Base-by-base conservation (phyloP, 768 basidiomycete species). In the Boletellus sp. region DNA sequence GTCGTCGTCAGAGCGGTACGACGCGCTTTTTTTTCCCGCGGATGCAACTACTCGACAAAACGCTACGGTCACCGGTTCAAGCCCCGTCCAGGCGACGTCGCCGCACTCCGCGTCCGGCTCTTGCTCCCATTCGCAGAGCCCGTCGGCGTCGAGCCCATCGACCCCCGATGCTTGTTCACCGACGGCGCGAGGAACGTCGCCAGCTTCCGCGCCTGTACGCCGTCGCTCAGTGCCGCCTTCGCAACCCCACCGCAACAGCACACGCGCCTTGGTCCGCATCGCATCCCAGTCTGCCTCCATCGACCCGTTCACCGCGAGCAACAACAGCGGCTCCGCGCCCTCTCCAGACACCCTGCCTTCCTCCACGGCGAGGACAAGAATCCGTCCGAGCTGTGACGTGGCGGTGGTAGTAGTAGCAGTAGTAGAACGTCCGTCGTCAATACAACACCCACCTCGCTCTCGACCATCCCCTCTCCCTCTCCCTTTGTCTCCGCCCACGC, bases 401-500 rank as follows among this genome's bases (percentile, higher is more conserved):
- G 32, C 32, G 11, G 22, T 37, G 11, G 24, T 7, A 37, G 32
- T 34, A 43, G 24, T 23, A 39, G 38, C 50, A 15, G 44, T 20
- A 24, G 24, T 50, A 52, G 47, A 15, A 32, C 35, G 52, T 31
- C 26, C 46, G 20, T 38, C 37, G 22, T 45, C 23, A 34, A 42
- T 22, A 36, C 9, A 40, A 8, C 13, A 65, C 74, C 58, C 57
- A 88, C 88, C 78, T 90, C 87, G 64, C 84, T 83, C 52, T 90
- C 87, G 3, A 83, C 84, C 81, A 85, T 85, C 16, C 85, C 86
- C 17, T 60, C 60, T 5, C 37, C 54, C 9, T 67, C 75, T 20
- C 78, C 81, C 52, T 73, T 75, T 23, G 83, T 86, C 67, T 90
- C 88, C 44, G 80, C 80, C 88, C 89, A 91, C 31, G 88, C 74